These are phyloP conservation scores for Apiosordaria backusii DNA, from an alignment of 495 filamentous ascomycete species.

Conservation along the genomic window DNA sequence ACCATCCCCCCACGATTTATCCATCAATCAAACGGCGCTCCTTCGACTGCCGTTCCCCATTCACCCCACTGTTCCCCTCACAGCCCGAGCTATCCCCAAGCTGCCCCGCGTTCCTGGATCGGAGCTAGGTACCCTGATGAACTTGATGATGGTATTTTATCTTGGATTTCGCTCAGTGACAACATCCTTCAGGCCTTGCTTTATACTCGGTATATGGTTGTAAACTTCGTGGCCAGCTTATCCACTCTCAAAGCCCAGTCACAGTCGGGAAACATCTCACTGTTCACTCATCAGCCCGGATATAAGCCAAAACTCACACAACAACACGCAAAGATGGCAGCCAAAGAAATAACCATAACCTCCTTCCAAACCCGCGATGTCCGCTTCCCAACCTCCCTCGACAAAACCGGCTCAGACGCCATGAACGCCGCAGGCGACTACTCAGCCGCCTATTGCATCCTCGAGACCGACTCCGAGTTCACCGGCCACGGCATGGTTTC, in stretches of 20 bases:
- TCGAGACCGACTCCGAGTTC: slow-evolving; percentile 70
- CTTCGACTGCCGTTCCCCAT: background rate
- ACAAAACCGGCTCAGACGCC: slow-evolving; percentile 93
- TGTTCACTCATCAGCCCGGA: background rate
- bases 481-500: slow-evolving; percentile 84
- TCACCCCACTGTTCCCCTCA: slow-evolving; percentile 25
- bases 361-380: slow-evolving; percentile 78
- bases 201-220: too few species aligned
- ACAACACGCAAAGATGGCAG: background rate
- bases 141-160: background rate
- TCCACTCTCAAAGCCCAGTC: background rate
- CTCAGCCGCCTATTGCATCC: slow-evolving; percentile 87
- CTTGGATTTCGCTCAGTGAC: too few species aligned
- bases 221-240: background rate
- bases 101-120: background rate
- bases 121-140: background rate
- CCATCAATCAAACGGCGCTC: slow-evolving; percentile 35
- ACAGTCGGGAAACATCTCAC: background rate
- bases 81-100: slow-evolving; percentile 6
- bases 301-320: background rate
- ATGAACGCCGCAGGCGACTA: slow-evolving; percentile 97
- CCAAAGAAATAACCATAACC: slow-evolving; percentile 69
- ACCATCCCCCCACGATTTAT: slow-evolving; percentile 25
- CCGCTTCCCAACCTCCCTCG: slow-evolving; percentile 89
- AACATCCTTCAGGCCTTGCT: too few species aligned